phyloP scores from a whole-genome alignment of 75 land plant genomes.

The Picea glauca region DNA sequence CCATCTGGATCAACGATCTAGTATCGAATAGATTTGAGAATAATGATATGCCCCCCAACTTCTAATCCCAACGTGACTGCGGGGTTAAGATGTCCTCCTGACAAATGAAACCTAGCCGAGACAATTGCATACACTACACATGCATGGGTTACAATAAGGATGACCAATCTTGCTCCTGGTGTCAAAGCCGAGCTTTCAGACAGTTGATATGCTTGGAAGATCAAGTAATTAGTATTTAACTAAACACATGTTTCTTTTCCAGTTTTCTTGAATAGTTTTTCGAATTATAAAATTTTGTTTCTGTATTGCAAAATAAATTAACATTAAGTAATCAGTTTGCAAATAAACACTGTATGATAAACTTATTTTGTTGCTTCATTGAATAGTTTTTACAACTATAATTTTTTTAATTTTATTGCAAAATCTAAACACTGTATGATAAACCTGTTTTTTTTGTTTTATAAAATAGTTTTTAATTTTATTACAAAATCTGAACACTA shows the following conservation, averaged over 20 bases:
- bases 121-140: slow-evolving; percentile 18
- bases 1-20: slow-evolving; percentile 20
- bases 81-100: slow-evolving; percentile 79
- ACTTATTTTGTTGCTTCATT: no score
- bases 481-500: no score
- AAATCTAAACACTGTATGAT: no score
- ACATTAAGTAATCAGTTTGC: no score
- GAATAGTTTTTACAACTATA: no score
- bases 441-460: no score
- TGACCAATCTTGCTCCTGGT: slow-evolving; percentile 17
- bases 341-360: no score
- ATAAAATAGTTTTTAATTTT: no score
- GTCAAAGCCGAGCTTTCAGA: slow-evolving; percentile 4
- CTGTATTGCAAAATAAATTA: no score
- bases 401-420: no score
- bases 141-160: slow-evolving; percentile 35
- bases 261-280: no score
- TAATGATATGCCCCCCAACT: slow-evolving; percentile 65
- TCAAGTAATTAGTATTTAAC: not conserved
- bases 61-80: slow-evolving; percentile 73
- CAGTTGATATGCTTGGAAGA: not conserved
- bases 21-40: slow-evolving; percentile 45
- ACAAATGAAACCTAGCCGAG: slow-evolving; percentile 27
- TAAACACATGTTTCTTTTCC: not conserved
- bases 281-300: no score